Evolutionary conservation across 352 stramenopile genomes (phyloP), one percentile per base, ranked within the genome.

Genomic region (Pythium folliculosum): DNA sequence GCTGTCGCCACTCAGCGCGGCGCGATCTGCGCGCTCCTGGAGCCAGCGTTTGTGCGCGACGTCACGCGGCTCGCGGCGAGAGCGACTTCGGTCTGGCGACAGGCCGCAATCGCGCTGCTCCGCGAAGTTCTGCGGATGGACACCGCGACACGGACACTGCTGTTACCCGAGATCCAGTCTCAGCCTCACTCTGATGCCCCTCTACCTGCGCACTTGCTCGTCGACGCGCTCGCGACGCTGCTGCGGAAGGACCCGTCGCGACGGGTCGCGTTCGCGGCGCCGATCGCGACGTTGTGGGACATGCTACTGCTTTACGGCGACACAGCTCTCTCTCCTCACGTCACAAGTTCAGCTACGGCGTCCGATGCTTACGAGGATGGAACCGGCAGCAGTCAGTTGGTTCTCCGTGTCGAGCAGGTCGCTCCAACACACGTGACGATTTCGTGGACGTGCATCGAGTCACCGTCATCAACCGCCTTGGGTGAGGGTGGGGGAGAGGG

Each of bases 391-490:
- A 38, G 30, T 16, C 16, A 62, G 32, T 17, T 60, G 6, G 5
- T 53, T 23, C 53, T 67, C 1, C 47, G 52, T 23, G 21, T 70
- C 0, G 54, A 70, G 14, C 64, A 70, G 38, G 22, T 68, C 32
- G 43, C 62, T 5, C 51, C 62, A 1, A 68, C 62, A 17, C 19
- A 62, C 52, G 23, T 51, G 1, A 63, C 62, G 3, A 68, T 68
- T 22, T 62, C 62, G 17, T 68, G 62, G 62, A 25, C 55, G 5
- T 56, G 43, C 23, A n/a, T 13, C 19, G 51, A 56, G 1, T 12
- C 27, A n/a, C 1, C 6, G 2, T 7, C 37, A 43, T 5, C 14
- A 16, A 32, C 27, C 5, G 5, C 27, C 27, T 2, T 2, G 27
- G 27, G 27, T 5, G 27, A 32, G 27, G 27, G 27, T 5, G 27